Evolutionary conservation across 768 basidiomycete species (phyloP), one percentile per base, ranked within the genome.

Genomic region (Aureoboletus auriporus): DNA sequence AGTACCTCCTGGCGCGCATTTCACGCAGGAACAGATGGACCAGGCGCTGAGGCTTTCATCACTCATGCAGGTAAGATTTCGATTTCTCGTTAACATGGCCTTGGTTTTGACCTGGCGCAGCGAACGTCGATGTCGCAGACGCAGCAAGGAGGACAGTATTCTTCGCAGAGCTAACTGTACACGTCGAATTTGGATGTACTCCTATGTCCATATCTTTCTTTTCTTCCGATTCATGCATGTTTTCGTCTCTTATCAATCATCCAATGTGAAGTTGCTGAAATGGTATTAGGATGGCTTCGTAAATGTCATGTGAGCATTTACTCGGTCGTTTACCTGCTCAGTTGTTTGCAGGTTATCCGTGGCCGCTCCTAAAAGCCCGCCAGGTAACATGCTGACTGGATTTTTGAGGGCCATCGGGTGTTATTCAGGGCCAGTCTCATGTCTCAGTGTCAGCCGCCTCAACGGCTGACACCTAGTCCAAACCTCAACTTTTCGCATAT

Each of bases 1-100:
- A 12, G 54, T 70, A 27, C 57, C 70, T 16, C 66, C 58, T 11
- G 65, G 66, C 35, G 16, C 55, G 10, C 67, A 66, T 44, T 70
- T 73, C 44, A 74, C 76, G 1, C 68, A 65, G 17, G 79, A 81
- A 44, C 79, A 80, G 47, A 64, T 78, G 54, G 72, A 75, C 37
- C 69, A 73, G 29, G 72, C 70, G 0, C 31, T 78, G 46, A 72
- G 74, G 10, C 36, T 69, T 43, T 66, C 68, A 23, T 58, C 57
- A 39, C 44, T 69, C 4, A 62, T 69, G 61, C 72, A 72, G 47
- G 67, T 71, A 49, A 53, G 54, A 40, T 37, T 51, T 50, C 40
- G 26, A 11, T 26, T 33, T 26, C 20, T 54, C 39, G 13, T 50
- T 51, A 36, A 59, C 31, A 13, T 23, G 16, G 1, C 11, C 27